Conservation (phyloP, 1,139 yeast species). For the Suhomyces bolitotheri region DNA sequence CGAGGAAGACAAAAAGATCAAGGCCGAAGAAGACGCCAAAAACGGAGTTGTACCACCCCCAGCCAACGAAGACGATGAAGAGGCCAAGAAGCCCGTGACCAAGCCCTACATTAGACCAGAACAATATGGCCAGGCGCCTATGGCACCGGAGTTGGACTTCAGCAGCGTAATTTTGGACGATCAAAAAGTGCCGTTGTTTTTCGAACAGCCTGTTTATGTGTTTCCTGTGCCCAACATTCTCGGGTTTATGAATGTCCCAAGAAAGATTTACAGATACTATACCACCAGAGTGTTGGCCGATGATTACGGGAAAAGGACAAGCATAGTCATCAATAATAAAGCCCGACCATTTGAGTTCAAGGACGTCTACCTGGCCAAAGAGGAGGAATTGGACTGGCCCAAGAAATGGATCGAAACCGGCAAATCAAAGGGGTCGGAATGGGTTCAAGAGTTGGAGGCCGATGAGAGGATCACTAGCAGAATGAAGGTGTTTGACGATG, state of each 20-base stretch:
- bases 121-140: conserved; percentile 51
- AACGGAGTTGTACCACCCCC: conserved; percentile 17
- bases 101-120: conserved; percentile 62
- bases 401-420: conserved; percentile 78
- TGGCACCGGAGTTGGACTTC: conserved; percentile 63
- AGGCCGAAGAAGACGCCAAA: conserved; percentile 16
- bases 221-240: conserved; percentile 71
- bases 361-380: conserved; percentile 57
- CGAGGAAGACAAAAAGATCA: conserved; percentile 20
- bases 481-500: conserved; percentile 53
- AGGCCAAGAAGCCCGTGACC: conserved; percentile 45
- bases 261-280: conserved; percentile 76
- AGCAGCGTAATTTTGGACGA: conserved; percentile 26
- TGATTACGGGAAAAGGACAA: conserved; percentile 62
- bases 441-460: conserved; percentile 75
- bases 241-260: conserved; percentile 78
- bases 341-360: conserved; percentile 56
- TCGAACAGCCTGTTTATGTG: conserved; percentile 74
- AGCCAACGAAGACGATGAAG: conserved; percentile 20
- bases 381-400: conserved; percentile 93
- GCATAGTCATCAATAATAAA: conserved; percentile 57
- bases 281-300: conserved; percentile 71
- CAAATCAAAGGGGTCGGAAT: conserved; percentile 70
- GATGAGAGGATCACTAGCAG: conserved; percentile 66
- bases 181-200: conserved; percentile 55